Evolutionary conservation across 192 early-diverging fungal species (phyloP).

Genomic region (Linderina pennispora): DNA sequence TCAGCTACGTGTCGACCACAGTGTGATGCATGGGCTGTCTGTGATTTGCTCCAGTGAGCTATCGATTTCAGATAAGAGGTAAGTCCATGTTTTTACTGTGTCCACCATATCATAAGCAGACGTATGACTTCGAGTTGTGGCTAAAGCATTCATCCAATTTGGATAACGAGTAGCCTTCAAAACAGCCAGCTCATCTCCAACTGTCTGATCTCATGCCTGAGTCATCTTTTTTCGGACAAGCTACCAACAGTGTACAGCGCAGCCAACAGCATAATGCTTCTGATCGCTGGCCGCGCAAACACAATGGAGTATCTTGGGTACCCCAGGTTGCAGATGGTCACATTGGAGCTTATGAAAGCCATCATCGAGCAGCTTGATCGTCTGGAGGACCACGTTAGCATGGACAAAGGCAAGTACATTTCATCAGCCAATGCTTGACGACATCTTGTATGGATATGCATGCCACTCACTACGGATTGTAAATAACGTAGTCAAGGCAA

Average conservation of each 20-base stretch:
- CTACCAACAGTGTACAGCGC: slow-evolving; percentile 14
- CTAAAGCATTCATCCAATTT: neutral
- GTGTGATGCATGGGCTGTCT: slow-evolving; percentile 16
- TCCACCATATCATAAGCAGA: no score
- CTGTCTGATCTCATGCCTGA: slow-evolving; percentile 10
- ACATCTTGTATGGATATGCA: neutral
- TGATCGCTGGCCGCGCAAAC: slow-evolving; percentile 9
- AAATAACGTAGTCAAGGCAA: slow-evolving; percentile 10
- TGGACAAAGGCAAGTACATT: slow-evolving; percentile 4
- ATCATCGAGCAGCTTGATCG: slow-evolving; percentile 34
- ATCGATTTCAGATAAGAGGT: slow-evolving; percentile 28
- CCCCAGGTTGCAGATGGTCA: slow-evolving; percentile 7
- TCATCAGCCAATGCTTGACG: neutral
- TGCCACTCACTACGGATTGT: neutral
- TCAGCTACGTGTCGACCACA: slow-evolving; percentile 6
- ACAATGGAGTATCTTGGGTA: slow-evolving; percentile 10
- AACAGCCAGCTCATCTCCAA: slow-evolving; percentile 25
- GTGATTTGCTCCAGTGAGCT: slow-evolving; percentile 27
- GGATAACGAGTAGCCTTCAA: slow-evolving; percentile 12
- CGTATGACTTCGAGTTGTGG: no score
- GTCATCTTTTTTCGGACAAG: slow-evolving; percentile 23
- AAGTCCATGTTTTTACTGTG: neutral
- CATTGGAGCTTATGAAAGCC: slow-evolving; percentile 25
- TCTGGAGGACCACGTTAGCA: neutral
- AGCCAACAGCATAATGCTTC: slow-evolving; percentile 8